Evolutionary conservation across 1,284 basidiomycete species (phyloP), one percentile per base, ranked within the genome.

Genomic region (Calocybe gambosa): DNA sequence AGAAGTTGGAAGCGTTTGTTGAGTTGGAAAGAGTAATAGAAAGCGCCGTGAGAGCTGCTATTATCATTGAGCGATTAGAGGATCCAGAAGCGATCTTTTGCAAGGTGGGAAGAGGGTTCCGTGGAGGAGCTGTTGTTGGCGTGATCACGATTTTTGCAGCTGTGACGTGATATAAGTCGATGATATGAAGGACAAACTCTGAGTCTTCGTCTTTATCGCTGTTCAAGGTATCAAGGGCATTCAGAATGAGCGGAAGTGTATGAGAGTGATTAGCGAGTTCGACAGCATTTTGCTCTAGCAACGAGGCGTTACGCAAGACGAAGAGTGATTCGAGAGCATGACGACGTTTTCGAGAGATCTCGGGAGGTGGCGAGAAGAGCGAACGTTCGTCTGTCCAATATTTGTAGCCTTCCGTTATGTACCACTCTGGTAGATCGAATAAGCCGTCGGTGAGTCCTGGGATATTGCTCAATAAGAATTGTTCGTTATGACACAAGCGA

Each of bases 341-440:
- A 50, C 81, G 74, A 21, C 78, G 74, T 54, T 77, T 78, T 21
- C 69, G 65, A 34, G 74, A 70, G 41, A 70, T 62, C n/a, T 73
- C 69, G 6, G 70, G 69, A 0, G 75, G 62, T 7, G 72, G 58
- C 16, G 81, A 74, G 50, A 89, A 89, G 31, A 88, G 61, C 12
- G 64, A 49, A 16, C 69, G 52, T 12, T 59, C 55, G 36, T 73
- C 68, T 33, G 65, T 63, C 29, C 63, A 61, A 26, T 66, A 61
- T 50, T 71, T 68, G 56, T 73, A 66, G 6, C 79, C 80, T 54
- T 78, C 73, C 1, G 59, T 66, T 42, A 74, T 70, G 56, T 81
- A 89, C 85, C 85, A 89, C 54, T 85, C 78, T 9, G 89, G 83
- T 82, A 86, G 85, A 55, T 85, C 82, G 55, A 90, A 83, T 15